phyloP scores from a whole-genome alignment of 2,329 filamentous ascomycete genomes.

The Colletotrichum chrysophilum region DNA sequence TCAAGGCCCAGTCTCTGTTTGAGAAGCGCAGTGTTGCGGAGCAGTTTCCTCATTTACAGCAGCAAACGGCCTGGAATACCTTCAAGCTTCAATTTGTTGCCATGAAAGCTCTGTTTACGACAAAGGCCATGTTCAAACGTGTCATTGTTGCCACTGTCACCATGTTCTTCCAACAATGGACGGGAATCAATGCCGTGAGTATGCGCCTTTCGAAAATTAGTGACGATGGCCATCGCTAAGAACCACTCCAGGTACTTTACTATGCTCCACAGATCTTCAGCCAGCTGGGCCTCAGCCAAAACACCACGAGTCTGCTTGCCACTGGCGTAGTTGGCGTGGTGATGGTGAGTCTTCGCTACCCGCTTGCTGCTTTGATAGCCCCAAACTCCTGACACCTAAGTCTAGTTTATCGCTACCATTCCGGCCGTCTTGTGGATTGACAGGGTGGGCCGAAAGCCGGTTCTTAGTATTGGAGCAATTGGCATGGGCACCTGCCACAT shows the following conservation, averaged over 20 bases:
- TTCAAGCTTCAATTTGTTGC: slow-evolving; percentile 74
- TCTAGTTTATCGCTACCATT: slow-evolving; percentile 53
- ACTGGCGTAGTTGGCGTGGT: slow-evolving; percentile 75
- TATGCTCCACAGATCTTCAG: slow-evolving; percentile 75
- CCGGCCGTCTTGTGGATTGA: slow-evolving; percentile 72
- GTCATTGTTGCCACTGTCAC: slow-evolving; percentile 68
- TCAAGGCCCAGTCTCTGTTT: slow-evolving; percentile 79
- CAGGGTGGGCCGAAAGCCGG: slow-evolving; percentile 65
- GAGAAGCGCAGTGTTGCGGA: slow-evolving; percentile 74
- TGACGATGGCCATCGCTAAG: accelerated
- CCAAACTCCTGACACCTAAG: neutral
- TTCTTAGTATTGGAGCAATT: slow-evolving; percentile 67
- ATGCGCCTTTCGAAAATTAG: accelerated
- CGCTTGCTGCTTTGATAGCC: neutral
- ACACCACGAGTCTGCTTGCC: slow-evolving; percentile 63
- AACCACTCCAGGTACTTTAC: slow-evolving; percentile 50
- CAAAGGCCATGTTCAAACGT: slow-evolving; percentile 69
- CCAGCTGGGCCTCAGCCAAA: slow-evolving; percentile 63
- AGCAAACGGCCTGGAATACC: slow-evolving; percentile 66
- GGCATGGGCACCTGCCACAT: slow-evolving; percentile 75
- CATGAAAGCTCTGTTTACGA: slow-evolving; percentile 67
- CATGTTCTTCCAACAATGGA: slow-evolving; percentile 43
- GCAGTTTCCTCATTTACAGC: slow-evolving; percentile 68
- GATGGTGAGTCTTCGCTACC: slow-evolving; percentile 57
- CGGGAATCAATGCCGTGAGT: slow-evolving; percentile 57